A percentile compares a stretch with the other conserved stretches of the same genome.
Evolutionary conservation across 140 eudicot genomes (phyloP).

Genomic region (Flaveria floridana): DNA sequence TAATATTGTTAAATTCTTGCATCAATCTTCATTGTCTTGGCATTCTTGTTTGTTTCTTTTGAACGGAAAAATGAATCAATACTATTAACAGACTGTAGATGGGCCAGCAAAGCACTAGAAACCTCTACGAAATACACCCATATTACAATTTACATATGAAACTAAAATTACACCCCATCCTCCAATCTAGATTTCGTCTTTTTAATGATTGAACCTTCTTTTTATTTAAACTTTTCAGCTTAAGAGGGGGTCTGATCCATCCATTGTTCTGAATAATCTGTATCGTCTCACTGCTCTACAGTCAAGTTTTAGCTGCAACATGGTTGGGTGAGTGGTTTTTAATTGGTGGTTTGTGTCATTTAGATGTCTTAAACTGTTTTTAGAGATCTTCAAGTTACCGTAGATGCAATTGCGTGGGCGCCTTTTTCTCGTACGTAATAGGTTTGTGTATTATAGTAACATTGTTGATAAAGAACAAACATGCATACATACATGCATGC

Average conservation of each 20-base stretch:
- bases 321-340: slow-evolving; percentile 85
- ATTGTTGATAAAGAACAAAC: slow-evolving; percentile 1
- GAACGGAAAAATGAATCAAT: too few species aligned
- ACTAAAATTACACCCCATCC: too few species aligned
- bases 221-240: slow-evolving; percentile 49
- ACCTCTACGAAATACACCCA: too few species aligned
- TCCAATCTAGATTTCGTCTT: background rate
- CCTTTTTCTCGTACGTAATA: background rate
- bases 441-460: background rate
- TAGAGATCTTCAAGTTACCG: background rate
- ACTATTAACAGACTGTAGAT: too few species aligned
- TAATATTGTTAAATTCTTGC: slow-evolving; percentile 19
- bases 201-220: background rate
- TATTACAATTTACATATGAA: too few species aligned
- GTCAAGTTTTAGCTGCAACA: slow-evolving; percentile 92
- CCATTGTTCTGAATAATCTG: slow-evolving; percentile 78
- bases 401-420: background rate
- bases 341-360: background rate
- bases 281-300: slow-evolving; percentile 90
- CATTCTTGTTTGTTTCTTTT: too few species aligned
- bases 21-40: slow-evolving; percentile 12
- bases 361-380: background rate
- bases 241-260: slow-evolving; percentile 87
- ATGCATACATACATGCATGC: background rate
- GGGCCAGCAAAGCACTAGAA: too few species aligned